Conservation (phyloP, 495 filamentous ascomycete genomes). For the Alectoria sarmentosa region DNA sequence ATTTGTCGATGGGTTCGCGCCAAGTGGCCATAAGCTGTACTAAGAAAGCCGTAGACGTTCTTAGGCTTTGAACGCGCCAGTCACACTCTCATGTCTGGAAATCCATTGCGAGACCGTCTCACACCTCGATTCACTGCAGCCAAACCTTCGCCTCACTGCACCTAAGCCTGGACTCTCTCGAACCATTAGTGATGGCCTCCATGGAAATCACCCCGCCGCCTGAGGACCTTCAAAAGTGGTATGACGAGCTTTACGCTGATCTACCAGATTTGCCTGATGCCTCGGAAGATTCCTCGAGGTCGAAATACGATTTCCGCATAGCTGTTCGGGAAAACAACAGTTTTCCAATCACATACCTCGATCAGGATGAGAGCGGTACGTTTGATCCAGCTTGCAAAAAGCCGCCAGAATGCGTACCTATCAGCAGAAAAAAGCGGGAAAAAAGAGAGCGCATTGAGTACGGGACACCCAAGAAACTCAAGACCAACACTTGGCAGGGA, state of each 20-base stretch:
- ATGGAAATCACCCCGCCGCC: slow-evolving; percentile 4
- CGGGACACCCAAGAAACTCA: slow-evolving; percentile 12
- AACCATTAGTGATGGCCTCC: background rate
- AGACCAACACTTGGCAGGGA: slow-evolving; percentile 19
- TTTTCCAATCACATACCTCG: slow-evolving; percentile 16
- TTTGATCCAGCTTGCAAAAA: slow-evolving; percentile 21
- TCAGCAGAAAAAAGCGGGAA: slow-evolving; percentile 10
- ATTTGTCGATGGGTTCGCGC: background rate
- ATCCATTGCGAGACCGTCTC: background rate
- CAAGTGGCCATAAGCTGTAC: background rate
- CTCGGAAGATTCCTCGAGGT: background rate
- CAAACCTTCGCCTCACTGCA: background rate
- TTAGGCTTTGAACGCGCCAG: too few species aligned
- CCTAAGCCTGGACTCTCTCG: background rate
- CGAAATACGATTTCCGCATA: slow-evolving; percentile 21
- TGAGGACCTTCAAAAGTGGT: slow-evolving; percentile 3
- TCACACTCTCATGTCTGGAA: background rate
- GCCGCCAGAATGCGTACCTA: slow-evolving; percentile 1
- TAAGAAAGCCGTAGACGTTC: too few species aligned
- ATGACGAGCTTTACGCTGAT: slow-evolving; percentile 7
- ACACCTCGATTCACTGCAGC: background rate
- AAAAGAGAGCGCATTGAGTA: slow-evolving; percentile 5
- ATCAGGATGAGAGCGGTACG: slow-evolving; percentile 23
- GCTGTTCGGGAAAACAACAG: slow-evolving; percentile 16
- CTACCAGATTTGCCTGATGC: slow-evolving; percentile 7